phyloP scores from a whole-genome alignment of 306 rosid species.

The Trifolium pratense region DNA sequence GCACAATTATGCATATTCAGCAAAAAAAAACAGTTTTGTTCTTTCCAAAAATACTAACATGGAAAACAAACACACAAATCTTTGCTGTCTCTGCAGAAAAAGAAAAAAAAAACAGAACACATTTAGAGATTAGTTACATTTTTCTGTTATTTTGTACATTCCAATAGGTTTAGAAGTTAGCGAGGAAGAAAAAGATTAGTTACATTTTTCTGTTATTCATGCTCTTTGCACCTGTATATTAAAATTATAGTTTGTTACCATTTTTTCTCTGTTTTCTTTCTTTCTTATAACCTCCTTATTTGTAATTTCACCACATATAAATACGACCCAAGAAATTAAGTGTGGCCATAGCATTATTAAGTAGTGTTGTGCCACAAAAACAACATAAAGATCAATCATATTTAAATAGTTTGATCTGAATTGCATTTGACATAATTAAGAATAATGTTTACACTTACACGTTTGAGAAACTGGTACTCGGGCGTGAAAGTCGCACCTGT shows the following conservation, averaged over 20 bases:
- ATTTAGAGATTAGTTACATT: not conserved
- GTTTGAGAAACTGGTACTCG: not conserved
- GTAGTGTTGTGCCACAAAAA: not conserved
- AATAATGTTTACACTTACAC: not conserved
- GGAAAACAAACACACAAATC: not conserved
- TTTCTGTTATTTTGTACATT: not conserved
- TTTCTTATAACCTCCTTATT: not conserved
- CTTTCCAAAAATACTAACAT: not conserved
- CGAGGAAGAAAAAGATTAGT: not conserved
- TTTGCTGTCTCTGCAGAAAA: not conserved
- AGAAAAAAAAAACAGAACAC: not conserved
- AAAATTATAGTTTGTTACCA: too few species aligned
- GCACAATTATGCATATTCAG: not conserved
- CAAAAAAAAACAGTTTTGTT: not conserved
- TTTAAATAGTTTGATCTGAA: not conserved
- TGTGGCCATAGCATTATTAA: not conserved
- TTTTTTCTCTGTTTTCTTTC: not conserved
- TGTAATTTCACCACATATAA: not conserved
- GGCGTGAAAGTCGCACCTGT: accelerated
- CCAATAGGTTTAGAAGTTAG: not conserved
- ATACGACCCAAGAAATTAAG: not conserved
- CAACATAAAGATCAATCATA: not conserved
- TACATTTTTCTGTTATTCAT: not conserved
- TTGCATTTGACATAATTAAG: not conserved
- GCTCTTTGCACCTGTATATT: conserved; percentile 3